Conservation (phyloP, 768 basidiomycete genomes). For the Pleurotus citrinopileatus region DNA sequence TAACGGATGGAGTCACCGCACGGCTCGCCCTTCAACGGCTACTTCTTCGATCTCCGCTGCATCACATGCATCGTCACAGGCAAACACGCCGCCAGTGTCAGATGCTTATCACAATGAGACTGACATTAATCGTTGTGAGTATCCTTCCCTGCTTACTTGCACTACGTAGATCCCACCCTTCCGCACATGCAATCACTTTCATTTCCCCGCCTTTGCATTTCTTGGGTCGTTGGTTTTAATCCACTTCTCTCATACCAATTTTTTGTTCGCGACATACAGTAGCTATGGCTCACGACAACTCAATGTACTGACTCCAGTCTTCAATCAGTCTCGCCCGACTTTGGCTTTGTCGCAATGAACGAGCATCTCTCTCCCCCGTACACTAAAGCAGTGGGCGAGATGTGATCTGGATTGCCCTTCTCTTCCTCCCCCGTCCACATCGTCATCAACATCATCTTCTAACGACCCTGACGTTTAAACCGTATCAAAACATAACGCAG, state of each 20-base stretch:
- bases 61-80: conserved; percentile 75
- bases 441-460: no score
- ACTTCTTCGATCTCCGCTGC: conserved; percentile 76
- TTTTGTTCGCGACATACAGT: conserved; percentile 11
- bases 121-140: conserved; percentile 85
- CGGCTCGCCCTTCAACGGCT: conserved; percentile 70
- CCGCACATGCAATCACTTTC: conserved; percentile 3
- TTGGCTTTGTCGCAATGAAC: conserved; percentile 81
- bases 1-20: conserved; percentile 46
- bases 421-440: no score
- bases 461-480: neutral
- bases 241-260: conserved; percentile 4
- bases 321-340: conserved; percentile 76
- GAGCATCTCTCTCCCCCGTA: conserved; percentile 69
- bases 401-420: conserved; percentile 23
- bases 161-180: conserved; percentile 12
- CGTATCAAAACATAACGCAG: neutral
- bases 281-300: conserved; percentile 28
- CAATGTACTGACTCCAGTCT: conserved; percentile 46
- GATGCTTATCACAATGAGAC: conserved; percentile 62
- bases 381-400: conserved; percentile 54
- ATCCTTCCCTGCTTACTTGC: conserved; percentile 14
- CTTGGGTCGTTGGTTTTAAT: neutral
- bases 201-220: conserved; percentile 14
- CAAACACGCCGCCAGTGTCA: conserved; percentile 76